A percentile compares a stretch with the other conserved stretches of the same genome.
phyloP scores from a whole-genome alignment of 441 rosid genomes.

The Euphorbia celastroides region DNA sequence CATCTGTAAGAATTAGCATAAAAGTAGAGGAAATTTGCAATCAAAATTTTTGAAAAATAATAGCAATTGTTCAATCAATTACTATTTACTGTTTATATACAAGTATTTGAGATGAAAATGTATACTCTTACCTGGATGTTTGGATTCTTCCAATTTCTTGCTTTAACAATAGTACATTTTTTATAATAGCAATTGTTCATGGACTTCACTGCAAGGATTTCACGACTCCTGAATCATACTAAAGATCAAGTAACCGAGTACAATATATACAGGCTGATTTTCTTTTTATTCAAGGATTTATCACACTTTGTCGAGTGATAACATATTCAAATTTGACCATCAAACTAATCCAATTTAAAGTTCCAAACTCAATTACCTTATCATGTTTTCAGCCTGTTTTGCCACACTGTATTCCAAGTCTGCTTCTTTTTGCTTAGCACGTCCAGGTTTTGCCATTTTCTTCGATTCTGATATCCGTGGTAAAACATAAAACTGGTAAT shows the following conservation, averaged over 20 bases:
- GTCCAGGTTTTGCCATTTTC: conserved; percentile 99
- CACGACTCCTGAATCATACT: conserved; percentile 20
- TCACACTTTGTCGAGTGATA: background rate
- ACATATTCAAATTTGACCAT: conserved; percentile 6
- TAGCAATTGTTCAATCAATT: background rate
- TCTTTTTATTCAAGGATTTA: background rate
- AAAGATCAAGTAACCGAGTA: background rate
- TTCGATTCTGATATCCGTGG: conserved; percentile 95
- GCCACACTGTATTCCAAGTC: conserved; percentile 99
- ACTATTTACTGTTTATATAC: background rate
- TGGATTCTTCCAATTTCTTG: conserved; percentile 98
- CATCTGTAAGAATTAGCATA: conserved; percentile 55
- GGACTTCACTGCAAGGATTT: conserved; percentile 78
- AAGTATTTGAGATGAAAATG: conserved; percentile 4
- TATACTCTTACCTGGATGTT: conserved; percentile 71
- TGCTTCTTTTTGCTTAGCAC: conserved; percentile 94
- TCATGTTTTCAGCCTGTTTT: conserved; percentile 99
- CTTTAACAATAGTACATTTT: conserved; percentile 89
- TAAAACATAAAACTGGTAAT: conserved; percentile 90
- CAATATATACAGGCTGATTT: background rate
- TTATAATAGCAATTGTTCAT: conserved; percentile 79
- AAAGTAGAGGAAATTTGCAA: conserved; percentile 10
- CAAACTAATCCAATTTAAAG: conserved; percentile 12
- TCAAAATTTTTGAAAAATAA: background rate
- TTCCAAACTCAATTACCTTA: conserved; percentile 44